A percentile compares a stretch with the other conserved stretches of the same genome.
Conservation (phyloP, 1,139 yeast genomes). For the Geotrichum fermentans region DNA sequence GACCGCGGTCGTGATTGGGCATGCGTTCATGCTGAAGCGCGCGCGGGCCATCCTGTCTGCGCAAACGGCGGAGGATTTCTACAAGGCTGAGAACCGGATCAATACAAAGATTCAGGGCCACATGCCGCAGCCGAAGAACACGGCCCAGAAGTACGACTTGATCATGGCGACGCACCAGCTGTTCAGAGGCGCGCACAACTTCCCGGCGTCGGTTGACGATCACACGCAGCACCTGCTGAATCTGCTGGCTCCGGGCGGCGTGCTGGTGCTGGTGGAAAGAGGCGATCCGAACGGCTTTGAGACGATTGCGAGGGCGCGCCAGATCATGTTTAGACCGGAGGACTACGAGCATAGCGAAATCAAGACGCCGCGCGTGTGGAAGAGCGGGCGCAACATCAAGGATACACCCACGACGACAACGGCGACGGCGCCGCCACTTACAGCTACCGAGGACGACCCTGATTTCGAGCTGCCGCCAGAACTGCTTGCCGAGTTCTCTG, state of each 20-base stretch:
- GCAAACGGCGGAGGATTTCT: conserved; percentile 39
- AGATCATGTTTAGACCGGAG: conserved; percentile 81
- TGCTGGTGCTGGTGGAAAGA: conserved; percentile 71
- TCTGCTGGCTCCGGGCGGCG: conserved; percentile 70
- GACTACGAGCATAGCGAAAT: conserved; percentile 51
- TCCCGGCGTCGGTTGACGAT: conserved; percentile 70
- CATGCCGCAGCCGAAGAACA: conserved; percentile 2
- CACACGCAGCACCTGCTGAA: conserved; percentile 57
- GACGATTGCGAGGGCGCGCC: conserved; percentile 83
- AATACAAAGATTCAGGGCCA: conserved; percentile 23
- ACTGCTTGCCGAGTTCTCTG: conserved; percentile 41
- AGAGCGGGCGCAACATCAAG: conserved; percentile 44
- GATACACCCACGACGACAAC: background rate
- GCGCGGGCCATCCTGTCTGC: conserved; percentile 73
- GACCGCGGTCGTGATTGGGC: conserved; percentile 70
- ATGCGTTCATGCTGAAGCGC: conserved; percentile 67
- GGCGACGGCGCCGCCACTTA: background rate
- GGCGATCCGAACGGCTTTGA: conserved; percentile 92
- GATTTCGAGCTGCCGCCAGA: conserved; percentile 41
- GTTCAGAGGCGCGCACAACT: conserved; percentile 49
- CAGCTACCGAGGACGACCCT: conserved; percentile 45
- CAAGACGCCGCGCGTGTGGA: conserved; percentile 69
- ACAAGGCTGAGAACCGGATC: conserved; percentile 13
- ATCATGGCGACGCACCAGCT: conserved; percentile 84
- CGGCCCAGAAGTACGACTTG: conserved; percentile 53